Evolutionary conservation across 2,329 filamentous ascomycete genomes (phyloP), one percentile per base, ranked within the genome.

Genomic region (Lomentospora prolificans): DNA sequence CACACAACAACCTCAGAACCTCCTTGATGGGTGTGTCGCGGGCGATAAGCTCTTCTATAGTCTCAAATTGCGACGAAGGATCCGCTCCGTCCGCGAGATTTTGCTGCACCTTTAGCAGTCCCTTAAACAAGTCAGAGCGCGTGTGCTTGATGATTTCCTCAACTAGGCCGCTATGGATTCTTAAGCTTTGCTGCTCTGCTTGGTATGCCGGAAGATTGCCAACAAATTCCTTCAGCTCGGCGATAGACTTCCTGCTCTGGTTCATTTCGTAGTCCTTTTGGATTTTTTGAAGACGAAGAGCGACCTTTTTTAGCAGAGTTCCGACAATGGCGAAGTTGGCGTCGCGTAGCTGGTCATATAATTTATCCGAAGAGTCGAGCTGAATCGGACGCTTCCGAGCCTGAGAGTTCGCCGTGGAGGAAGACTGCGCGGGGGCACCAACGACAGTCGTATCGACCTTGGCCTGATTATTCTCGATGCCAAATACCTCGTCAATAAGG

Each of bases 141-240:
- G 94, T 99, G 64, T 90, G 83, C 65, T 95, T 94, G 77, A 95
- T 91, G 55, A 99, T 94, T 61, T 96, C 92, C 71, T 97, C 94
- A 1, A 91, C 90, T 48, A 99, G 79, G 6, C 87, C 88, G 1
- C 91, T 96, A 65, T 99, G 94, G 28, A 92, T 82, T 60, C 94
- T 90, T n/a, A 96, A 75, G 64, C 89, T 95, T 62, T 92, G 86
- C 64, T 96, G 90, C 68, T 99, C 94, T 50, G 90, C 86, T 70
- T 97, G 92, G 64, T 95, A 96, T 9, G 85, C 86, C 0, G 94
- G 92, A 25, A 99, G 75, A 67, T 95, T 95, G 63, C 86, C 85
- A n/a, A 99, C 94, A 66, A 97, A 96, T 24, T 95, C 90, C 62
- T 90, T 88, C 30, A 99, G 81, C 67, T 99, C 94, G 3, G 90